Evolutionary conservation across 176 grass and related monocot species (phyloP).

Genomic region (Musa beccarii): DNA sequence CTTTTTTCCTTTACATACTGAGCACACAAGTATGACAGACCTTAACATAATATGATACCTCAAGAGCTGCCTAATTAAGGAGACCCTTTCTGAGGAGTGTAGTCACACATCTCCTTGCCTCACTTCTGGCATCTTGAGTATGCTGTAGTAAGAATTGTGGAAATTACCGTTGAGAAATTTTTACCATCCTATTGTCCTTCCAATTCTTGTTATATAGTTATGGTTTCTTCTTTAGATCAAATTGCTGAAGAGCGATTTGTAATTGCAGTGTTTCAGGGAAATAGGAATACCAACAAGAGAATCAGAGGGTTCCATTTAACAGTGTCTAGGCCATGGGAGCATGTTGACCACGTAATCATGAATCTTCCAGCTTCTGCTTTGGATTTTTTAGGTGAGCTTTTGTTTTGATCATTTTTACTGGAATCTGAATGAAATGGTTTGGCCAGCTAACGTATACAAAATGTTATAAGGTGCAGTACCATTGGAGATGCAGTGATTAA

Average conservation of each 20-base stretch:
- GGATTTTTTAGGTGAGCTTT: constrained; percentile 69
- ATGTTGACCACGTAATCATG: constrained; percentile 88
- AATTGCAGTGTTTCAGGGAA: constrained; percentile 45
- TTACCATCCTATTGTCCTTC: not conserved
- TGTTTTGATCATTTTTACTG: not conserved
- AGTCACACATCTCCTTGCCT: not conserved
- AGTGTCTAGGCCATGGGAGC: constrained; percentile 48
- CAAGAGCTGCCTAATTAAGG: too few species aligned
- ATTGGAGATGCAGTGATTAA: not conserved
- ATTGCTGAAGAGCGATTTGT: constrained; percentile 29
- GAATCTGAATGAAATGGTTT: not conserved
- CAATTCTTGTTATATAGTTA: not conserved
- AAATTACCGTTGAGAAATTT: not conserved
- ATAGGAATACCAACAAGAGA: constrained; percentile 45
- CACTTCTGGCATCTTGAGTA: not conserved
- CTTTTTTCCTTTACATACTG: not conserved
- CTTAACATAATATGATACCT: too few species aligned
- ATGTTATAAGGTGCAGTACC: not conserved
- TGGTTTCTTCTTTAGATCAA: not conserved
- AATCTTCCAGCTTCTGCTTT: constrained; percentile 92
- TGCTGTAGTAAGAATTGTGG: not conserved
- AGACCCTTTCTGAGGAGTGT: too few species aligned
- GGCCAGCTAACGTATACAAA: not conserved
- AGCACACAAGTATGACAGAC: too few species aligned
- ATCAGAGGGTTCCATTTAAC: constrained; percentile 40